Evolutionary conservation across 768 basidiomycete genomes (phyloP), one percentile per base, ranked within the genome.

Genomic region (Rhizopogon rudus): DNA sequence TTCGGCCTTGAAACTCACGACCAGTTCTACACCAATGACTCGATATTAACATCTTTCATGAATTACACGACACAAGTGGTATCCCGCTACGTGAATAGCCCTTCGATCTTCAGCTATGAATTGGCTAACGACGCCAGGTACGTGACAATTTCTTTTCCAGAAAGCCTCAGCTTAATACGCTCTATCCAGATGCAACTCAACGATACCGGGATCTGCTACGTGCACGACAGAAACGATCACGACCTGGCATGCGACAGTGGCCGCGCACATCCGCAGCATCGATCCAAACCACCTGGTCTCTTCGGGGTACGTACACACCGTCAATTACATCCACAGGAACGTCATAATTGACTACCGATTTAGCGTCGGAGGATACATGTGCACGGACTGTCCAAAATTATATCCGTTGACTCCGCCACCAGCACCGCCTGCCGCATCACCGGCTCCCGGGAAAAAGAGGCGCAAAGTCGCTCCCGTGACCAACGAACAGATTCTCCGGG

Each of bases 201-300:
- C 79, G 6, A 29, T 86, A 2, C 61, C 72, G 9, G 69, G 76
- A 9, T 71, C 75, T 17, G 4, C 64, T 3, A 54, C 42, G 10
- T 87, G 86, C 64, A 76, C 70, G 33, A 71, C 85, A 7, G 68
- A 70, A 40, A 80, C 77, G 29, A 63, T 88, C 40, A 88, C 86
- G 2, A 40, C 48, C 10, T 88, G 86, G 84, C 82, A 83, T 58
- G 65, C 73, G 1, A 70, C 57, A 0, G 60, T 84, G 33, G 75
- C 83, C 0, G 22, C 68, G 22, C 75, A 77, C 56, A 72, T 87
- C 50, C 69, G 66, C 39, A 56, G 61, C 0, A 60, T 79, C 20
- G 86, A 88, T 63, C 77, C 78, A 7, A 86, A 87, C 60, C 87
- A 88, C 66, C 70, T 87, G 37, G 74, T 86, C 43, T 75, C 82